Base-by-base conservation (phyloP, 139 green algal genomes). In the Micractinium conductrix region DNA sequence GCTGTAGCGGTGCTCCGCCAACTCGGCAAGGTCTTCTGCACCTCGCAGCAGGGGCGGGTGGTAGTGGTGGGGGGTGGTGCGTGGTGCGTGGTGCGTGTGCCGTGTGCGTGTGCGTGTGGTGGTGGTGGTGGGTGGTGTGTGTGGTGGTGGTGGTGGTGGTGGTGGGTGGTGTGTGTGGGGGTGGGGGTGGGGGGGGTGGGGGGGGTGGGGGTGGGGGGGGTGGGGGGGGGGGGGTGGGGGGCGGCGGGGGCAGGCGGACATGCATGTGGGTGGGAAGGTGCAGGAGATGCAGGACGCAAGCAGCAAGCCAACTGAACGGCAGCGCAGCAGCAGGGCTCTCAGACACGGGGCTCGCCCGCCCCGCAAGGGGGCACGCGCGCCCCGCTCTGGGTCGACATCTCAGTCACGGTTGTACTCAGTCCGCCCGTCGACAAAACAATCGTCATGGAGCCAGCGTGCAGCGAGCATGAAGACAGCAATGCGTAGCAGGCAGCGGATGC, bases 351-450 rank as follows among this genome's bases (percentile, higher is more conserved):
- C 78, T 44, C 21, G 22, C 74, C 22, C 44, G 12, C 50, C 86
- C 86, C 70, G 63, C 72, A 80, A n/a, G n/a, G 21, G 43, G 70
- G 70, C 70, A 74, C 78, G 78, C 80, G 78, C 74, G 74, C 80
- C 68, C 80, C 67, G 71, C 83, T 50, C 76, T 81, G 42, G 75
- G 72, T 93, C 91, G 92, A 96, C 93, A 94, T 55, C n/a, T 96
- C 92, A 90, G 92, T 93, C 95, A 72, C 26, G 26, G 78, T 48
- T 67, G 70, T 40, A 70, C 68, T 96, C 93, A 91, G 93, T 95
- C 93, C 93, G 93, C 93, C 93, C 93, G 93, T 96, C 93, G 91
- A 92, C 85, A n/a, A 92, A 70, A 80, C 75, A 81, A 87, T 96
- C 93, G 88, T 96, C 93, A 94, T 88, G 85, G 53, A 62, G 73